These are phyloP conservation scores for Solanum medicagineum DNA, from an alignment of 257 asterid species.

Conservation along the genomic window DNA sequence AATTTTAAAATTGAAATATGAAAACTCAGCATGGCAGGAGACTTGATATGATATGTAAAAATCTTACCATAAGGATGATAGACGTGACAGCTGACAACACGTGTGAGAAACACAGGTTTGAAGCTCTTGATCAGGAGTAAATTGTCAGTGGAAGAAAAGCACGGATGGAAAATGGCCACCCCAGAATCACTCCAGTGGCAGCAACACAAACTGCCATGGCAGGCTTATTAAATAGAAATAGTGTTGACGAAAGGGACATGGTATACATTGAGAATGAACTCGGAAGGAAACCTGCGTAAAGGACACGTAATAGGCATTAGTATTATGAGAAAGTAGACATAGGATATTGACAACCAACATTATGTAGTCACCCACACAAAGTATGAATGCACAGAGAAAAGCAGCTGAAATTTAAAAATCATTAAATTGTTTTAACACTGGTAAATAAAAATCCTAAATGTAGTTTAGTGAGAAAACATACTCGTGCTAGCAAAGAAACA, in stretches of 20 bases:
- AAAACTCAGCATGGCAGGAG: neutral
- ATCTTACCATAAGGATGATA: slow-evolving; percentile 52
- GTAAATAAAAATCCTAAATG: neutral
- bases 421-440: neutral
- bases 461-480: neutral
- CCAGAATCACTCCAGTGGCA: slow-evolving; percentile 84
- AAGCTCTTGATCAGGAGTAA: slow-evolving; percentile 56
- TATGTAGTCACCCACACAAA: neutral
- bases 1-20: neutral
- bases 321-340: neutral
- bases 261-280: slow-evolving; percentile 96
- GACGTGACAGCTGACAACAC: slow-evolving; percentile 35
- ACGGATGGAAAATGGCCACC: slow-evolving; percentile 95
- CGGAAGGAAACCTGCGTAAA: slow-evolving; percentile 82
- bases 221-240: slow-evolving; percentile 78
- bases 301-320: neutral
- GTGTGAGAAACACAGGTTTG: slow-evolving; percentile 54
- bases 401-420: neutral
- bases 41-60: neutral
- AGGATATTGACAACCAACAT: neutral
- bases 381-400: neutral
- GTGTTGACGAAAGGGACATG: slow-evolving; percentile 90
- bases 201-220: slow-evolving; percentile 77
- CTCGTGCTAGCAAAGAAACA: slow-evolving; percentile 98
- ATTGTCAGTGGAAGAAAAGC: slow-evolving; percentile 88